Conservation (phyloP, 176 grass and related monocot genomes). For the Phoenix dactylifera region DNA sequence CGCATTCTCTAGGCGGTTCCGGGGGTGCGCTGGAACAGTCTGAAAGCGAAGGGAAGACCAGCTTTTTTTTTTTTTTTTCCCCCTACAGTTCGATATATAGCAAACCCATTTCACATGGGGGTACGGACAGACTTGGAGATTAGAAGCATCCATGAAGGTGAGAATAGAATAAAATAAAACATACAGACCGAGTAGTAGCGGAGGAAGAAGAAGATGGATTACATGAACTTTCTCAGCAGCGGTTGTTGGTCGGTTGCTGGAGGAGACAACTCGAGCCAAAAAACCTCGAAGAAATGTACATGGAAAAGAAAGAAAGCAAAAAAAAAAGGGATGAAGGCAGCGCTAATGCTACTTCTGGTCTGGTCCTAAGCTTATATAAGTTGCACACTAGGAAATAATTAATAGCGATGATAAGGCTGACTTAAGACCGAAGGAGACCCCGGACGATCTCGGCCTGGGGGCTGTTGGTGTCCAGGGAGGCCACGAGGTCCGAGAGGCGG, state of each 20-base stretch:
- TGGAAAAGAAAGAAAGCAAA: slow-evolving; percentile 15
- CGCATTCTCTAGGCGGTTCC: too few species aligned
- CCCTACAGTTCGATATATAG: not conserved
- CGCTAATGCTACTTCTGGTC: not conserved
- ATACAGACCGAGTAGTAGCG: slow-evolving; percentile 1
- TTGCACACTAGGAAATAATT: too few species aligned
- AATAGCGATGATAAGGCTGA: slow-evolving; percentile 31
- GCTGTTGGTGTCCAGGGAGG: slow-evolving; percentile 74
- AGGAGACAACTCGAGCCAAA: slow-evolving; percentile 75
- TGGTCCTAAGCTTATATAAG: slow-evolving; percentile 2
- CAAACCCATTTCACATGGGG: slow-evolving; percentile 34
- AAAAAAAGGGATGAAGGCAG: slow-evolving; percentile 5
- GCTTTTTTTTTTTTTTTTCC: too few species aligned
- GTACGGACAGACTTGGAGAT: slow-evolving; percentile 11
- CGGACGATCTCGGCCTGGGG: slow-evolving; percentile 76
- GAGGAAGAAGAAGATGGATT: slow-evolving; percentile 16
- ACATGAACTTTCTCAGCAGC: slow-evolving; percentile 41
- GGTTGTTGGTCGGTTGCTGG: slow-evolving; percentile 94
- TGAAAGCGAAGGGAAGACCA: not conserved
- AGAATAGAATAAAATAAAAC: too few species aligned
- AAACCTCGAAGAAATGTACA: slow-evolving; percentile 52
- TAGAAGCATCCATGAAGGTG: slow-evolving; percentile 8
- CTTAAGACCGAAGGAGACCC: slow-evolving; percentile 74
- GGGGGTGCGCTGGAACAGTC: slow-evolving; percentile 17
- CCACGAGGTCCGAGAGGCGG: slow-evolving; percentile 71